Conservation (phyloP, 2,329 filamentous ascomycete species). For the Lasiodiplodia sp. region DNA sequence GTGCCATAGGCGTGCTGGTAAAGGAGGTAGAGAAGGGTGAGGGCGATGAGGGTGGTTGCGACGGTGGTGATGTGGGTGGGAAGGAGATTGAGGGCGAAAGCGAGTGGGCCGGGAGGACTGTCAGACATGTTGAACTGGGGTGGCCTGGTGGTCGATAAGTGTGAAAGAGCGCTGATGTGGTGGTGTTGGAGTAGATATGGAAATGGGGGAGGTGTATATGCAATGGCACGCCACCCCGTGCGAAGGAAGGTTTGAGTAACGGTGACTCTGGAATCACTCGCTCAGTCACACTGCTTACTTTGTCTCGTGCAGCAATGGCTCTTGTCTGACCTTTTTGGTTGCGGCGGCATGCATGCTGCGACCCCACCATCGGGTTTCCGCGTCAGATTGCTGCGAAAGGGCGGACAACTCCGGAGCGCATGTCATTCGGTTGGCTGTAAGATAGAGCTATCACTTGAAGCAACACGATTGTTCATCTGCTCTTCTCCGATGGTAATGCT, state of each 20-base stretch:
- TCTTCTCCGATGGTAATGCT: neutral
- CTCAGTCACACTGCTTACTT: neutral
- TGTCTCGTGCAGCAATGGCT: neutral
- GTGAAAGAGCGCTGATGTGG: neutral
- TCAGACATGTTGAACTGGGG: neutral
- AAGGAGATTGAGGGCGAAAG: slow-evolving; percentile 33
- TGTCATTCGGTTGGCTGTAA: neutral
- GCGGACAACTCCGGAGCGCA: neutral
- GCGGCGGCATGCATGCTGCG: neutral
- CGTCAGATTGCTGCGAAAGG: neutral
- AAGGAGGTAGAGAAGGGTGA: slow-evolving; percentile 33
- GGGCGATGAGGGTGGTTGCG: slow-evolving; percentile 35
- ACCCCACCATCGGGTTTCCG: slow-evolving; percentile 17
- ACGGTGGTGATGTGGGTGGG: slow-evolving; percentile 28
- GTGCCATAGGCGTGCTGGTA: slow-evolving; percentile 35
- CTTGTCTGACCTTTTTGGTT: neutral
- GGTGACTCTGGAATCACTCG: neutral
- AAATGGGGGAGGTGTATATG: no score
- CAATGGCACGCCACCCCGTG: no score
- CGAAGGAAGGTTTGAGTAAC: no score
- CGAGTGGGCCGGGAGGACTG: neutral
- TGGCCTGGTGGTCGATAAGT: neutral
- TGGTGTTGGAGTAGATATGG: neutral
- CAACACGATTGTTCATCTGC: neutral
- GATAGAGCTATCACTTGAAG: neutral